Base-by-base conservation (phyloP, 2,329 filamentous ascomycete species). In the Chaetomium globosum region DNA sequence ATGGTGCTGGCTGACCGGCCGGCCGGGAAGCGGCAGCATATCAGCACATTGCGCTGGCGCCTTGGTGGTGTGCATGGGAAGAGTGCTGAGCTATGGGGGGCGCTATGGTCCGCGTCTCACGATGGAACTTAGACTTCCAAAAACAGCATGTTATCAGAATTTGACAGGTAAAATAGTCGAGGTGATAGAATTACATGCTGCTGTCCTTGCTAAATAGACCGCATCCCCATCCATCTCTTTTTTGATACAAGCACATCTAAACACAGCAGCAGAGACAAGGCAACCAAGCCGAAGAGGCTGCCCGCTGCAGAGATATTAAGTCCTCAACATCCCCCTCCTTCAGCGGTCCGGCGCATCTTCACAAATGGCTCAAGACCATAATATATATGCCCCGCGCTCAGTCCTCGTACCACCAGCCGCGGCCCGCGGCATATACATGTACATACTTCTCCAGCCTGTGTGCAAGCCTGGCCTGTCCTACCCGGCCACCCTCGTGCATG, bases 371-470 rank as follows among this genome's bases (percentile, higher is more conserved):
- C 59, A 31, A 55, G 8, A 31, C 2, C 23, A 53, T 1, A 53
- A 3, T 7, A 9, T 26, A 21, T 43, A n/a, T 43, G 16, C 21
- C 58, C 49, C 16, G 26, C 26, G 26, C 51, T 28, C 51, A n/a
- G 26, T 10, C 16, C 51, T 7, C n/a, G 21, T 33, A 9, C 36
- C 19, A 21, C 56, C 30, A 51, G 30, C 31, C 33, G 16, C 59
- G 59, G 59, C 39, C 36, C 36, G 39, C 52, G 39, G 30, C 59
- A 61, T 61, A 28, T 36, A 36, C 12, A 36, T 43, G 39, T 7
- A 43, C 39, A 43, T 43, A 43, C 13, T 33, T n/a, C n/a, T 30
- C 13, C 23, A 49, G 28, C 13, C 57, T n/a, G n/a, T 16, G 8
- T 48, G n/a, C 8, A 5, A 43, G 8, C 26, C 26, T 31, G 56